Evolutionary conservation across 768 basidiomycete genomes (phyloP), one percentile per base, ranked within the genome.

Genomic region (Suillus lakei): DNA sequence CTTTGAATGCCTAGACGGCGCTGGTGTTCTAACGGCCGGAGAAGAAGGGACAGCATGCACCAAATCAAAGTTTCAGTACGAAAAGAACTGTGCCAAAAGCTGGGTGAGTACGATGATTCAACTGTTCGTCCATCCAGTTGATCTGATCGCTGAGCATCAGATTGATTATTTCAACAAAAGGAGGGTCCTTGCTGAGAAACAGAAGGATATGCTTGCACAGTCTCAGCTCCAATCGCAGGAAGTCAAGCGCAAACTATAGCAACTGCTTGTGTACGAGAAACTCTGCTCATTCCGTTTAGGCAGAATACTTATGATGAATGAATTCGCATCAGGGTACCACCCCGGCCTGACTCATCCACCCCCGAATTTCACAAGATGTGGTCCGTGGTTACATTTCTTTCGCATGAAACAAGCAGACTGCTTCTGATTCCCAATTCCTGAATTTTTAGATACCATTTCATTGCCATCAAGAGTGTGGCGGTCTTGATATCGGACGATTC

Each of bases 161-260:
- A 90, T 98, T 71, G 92, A 93, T 32, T 97, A 98, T 76, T 98
- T 98, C 73, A 97, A 98, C 80, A 92, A 94, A 75, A 88, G 95
- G 41, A 84, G 96, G 61, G 86, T 93, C 41, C 85, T 96, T 60
- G 91, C 88, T 10, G 92, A 91, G 66, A 87, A 88, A 64, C 93
- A 94, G 77, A 92, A 90, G 71, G 87, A 88, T 46, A 80, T 90
- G 61, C 83, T 93, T 36, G 85, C 85, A 6, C 82, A 81, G 65
- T 79, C 78, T 28, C 76, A 77, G 53, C 72, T 60, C 21, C 84
- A 83, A 68, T 75, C 80, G 15, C 68, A 75, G 44, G 70, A 76
- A 12, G 70, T 73, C n/a, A 74, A 75, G 36, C 71, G 70, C 46
- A 61, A 60, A 66, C 51, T 58, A 50, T 56, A 54, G 51, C 51